Evolutionary conservation across 306 rosid genomes (phyloP), one percentile per base, ranked within the genome.

Genomic region (Cotoneaster glaucophyllus): DNA sequence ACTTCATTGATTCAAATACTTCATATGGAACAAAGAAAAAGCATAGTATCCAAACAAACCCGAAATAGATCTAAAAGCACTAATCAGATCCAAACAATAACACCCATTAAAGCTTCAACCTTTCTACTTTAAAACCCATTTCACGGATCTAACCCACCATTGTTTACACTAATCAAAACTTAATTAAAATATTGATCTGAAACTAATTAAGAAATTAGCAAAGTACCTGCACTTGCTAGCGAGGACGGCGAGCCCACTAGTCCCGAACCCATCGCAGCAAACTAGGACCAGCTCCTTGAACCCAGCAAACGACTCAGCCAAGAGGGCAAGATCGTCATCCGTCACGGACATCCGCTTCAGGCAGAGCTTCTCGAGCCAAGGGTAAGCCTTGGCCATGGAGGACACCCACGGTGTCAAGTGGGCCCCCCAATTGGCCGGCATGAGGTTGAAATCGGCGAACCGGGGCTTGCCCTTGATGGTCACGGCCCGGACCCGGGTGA

Each of bases 401-500:
- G 73, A 12, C 29, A 67, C 88, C 98, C 98, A 93, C 0, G 97
- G 98, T 4, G 84, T 6, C 77, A 93, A 90, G 88, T 85, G 82
- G 69, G 95, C 98, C 59, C 96, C 98, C 98, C 98, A 93, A 77
- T 83, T 15, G 12, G 17, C 50, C 2, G 98, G 98, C 96, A 93
- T 77, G 82, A 93, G 90, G 79, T 89, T 91, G 83, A 93, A 93
- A 75, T 93, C 98, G 0, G 98, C 88, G 75, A 93, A 93, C 76
- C 98, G 77, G n/a, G 98, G 96, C 84, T 86, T 90, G 4, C 98
- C 98, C 72, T 93, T 93, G 45, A 93, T 82, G 50, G 84, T 54
- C 41, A 93, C 83, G 31, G 96, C 85, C 65, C 80, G 79, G 59
- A 90, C 82, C 18, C 88, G 81, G 8, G 78, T 50, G 82, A 93